Evolutionary conservation across 179 eudicot genomes (phyloP).

Genomic region (Gypsophila paniculata): DNA sequence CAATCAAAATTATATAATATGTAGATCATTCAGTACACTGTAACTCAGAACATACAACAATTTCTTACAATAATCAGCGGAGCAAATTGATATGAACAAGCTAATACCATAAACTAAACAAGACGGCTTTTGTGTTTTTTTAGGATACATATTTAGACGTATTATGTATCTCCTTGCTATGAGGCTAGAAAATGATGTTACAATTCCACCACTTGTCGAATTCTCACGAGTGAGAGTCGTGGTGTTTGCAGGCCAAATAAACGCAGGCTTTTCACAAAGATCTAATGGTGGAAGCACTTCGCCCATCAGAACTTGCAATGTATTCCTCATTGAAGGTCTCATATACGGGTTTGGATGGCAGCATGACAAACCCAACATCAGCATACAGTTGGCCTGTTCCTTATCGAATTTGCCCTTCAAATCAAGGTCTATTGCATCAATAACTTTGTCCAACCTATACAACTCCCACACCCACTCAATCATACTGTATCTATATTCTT

Average conservation of each 20-base stretch:
- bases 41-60: no score
- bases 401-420: constrained; percentile 18
- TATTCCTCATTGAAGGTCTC: constrained; percentile 33
- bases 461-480: constrained; percentile 34
- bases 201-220: constrained; percentile 17
- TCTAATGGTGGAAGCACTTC: constrained; percentile 27
- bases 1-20: no score
- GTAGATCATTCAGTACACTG: no score
- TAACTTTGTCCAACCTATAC: constrained; percentile 9
- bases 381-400: constrained; percentile 23
- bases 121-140: no score
- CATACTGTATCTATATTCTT: constrained; percentile 11
- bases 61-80: no score
- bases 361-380: constrained; percentile 30
- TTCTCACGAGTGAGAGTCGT: constrained; percentile 24
- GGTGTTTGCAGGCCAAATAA: constrained; percentile 30
- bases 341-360: constrained; percentile 37
- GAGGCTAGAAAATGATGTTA: constrained; percentile 14
- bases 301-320: constrained; percentile 30
- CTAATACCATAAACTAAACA: no score
- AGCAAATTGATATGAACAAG: no score
- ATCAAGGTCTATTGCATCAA: constrained; percentile 21
- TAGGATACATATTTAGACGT: no score
- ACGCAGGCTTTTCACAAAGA: constrained; percentile 31
- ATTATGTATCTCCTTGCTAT: constrained; percentile 11